Evolutionary conservation across 176 grass and related monocot genomes (phyloP).

Genomic region (Secale cereale): DNA sequence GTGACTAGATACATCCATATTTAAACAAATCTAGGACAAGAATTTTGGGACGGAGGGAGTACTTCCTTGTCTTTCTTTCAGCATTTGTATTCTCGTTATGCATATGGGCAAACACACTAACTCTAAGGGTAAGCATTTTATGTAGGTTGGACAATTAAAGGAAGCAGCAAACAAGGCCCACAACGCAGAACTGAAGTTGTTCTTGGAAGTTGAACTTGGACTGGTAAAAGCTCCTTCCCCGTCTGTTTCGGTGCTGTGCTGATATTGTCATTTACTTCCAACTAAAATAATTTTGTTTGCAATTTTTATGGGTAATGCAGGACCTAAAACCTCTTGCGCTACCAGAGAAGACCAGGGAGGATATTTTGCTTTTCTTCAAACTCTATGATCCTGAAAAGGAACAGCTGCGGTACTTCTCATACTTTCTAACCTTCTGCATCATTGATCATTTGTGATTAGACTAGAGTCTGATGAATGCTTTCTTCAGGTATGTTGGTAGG

Average conservation of each 20-base stretch:
- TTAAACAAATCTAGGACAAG: no score
- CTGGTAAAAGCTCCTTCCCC: conserved; percentile 34
- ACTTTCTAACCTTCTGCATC: conserved; percentile 16
- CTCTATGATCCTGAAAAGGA: conserved; percentile 98
- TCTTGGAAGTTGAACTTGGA: conserved; percentile 89
- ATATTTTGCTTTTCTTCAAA: conserved; percentile 99
- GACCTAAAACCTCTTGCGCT: conserved; percentile 65
- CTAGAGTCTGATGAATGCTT: conserved; percentile 27
- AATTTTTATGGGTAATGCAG: conserved; percentile 33
- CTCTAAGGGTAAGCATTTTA: conserved; percentile 26
- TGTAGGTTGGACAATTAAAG: conserved; percentile 86
- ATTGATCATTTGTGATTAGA: conserved; percentile 11
- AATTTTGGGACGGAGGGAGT: no score
- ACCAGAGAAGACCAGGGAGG: conserved; percentile 80
- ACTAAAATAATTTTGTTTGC: conserved; percentile 3
- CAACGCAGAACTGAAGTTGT: conserved; percentile 78
- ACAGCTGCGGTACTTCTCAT: conserved; percentile 61
- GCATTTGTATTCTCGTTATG: conserved; percentile 13
- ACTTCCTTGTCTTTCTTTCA: neutral
- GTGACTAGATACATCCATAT: no score
- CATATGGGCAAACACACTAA: neutral
- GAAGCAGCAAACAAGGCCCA: conserved; percentile 75
- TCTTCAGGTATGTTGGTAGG: conserved; percentile 87
- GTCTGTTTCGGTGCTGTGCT: neutral
- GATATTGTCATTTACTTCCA: conserved; percentile 20